phyloP scores from a whole-genome alignment of 2,329 filamentous ascomycete genomes.

The Parastagonospora nodorum region DNA sequence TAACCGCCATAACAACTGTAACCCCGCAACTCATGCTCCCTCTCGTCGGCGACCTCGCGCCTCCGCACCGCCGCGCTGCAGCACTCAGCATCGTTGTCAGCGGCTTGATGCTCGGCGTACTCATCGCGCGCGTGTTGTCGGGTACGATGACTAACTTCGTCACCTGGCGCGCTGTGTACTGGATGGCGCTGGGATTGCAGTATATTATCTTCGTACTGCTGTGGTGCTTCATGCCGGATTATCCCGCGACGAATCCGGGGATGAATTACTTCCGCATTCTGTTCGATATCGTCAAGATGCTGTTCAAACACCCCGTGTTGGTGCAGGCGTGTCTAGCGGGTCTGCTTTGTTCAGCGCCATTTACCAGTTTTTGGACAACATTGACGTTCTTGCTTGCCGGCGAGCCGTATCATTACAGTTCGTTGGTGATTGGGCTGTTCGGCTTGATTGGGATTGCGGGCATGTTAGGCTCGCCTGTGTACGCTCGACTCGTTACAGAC shows the following conservation, averaged over 20 bases:
- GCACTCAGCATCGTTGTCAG: constrained; percentile 76
- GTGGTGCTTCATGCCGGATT: constrained; percentile 79
- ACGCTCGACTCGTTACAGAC: constrained; percentile 72
- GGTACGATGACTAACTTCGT: constrained; percentile 76
- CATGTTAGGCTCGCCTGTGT: constrained; percentile 71
- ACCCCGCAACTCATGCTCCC: constrained; percentile 79
- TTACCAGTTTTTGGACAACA: constrained; percentile 75
- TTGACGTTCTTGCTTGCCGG: constrained; percentile 78
- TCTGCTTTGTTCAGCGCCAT: constrained; percentile 65
- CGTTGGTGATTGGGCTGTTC: constrained; percentile 75
- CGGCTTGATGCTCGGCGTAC: constrained; percentile 74
- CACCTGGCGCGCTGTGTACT: constrained; percentile 78
- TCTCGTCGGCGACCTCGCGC: constrained; percentile 77
- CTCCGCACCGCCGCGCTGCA: constrained; percentile 68
- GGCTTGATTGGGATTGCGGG: constrained; percentile 75
- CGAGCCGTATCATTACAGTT: constrained; percentile 69
- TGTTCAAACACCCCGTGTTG: constrained; percentile 69
- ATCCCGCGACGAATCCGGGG: constrained; percentile 74
- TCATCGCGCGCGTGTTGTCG: constrained; percentile 75
- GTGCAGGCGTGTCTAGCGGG: constrained; percentile 71
- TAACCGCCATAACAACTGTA: constrained; percentile 77
- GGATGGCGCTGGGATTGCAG: constrained; percentile 75
- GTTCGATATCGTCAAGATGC: constrained; percentile 66
- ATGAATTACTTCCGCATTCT: constrained; percentile 70
- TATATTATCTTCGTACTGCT: constrained; percentile 68